Percentiles rank a stretch among this genome's conserved stretches.
phyloP scores from a whole-genome alignment of 805 yeast species.

The Clavispora asparagi region DNA sequence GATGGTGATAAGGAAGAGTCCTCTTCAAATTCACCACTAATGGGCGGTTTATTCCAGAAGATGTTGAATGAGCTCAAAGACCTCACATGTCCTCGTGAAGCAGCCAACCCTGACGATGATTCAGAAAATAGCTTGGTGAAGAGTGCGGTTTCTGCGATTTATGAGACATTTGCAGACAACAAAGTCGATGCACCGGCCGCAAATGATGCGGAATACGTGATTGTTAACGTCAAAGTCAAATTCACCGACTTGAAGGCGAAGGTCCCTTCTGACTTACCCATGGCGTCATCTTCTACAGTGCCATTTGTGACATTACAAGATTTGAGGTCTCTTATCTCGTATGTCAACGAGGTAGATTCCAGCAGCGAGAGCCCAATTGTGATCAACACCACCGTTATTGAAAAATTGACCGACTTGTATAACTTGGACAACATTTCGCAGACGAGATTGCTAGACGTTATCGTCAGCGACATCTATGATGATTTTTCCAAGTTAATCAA shows the following conservation, averaged over 20 bases:
- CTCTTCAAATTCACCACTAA: constrained; percentile 13
- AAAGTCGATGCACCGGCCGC: constrained; percentile 5
- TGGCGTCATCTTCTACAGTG: constrained; percentile 44
- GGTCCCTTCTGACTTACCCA: constrained; percentile 44
- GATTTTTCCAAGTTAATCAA: constrained; percentile 51
- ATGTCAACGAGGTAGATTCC: constrained; percentile 40
- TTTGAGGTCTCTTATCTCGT: constrained; percentile 55
- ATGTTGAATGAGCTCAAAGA: constrained; percentile 23
- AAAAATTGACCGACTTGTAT: constrained; percentile 35
- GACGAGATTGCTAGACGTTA: constrained; percentile 45
- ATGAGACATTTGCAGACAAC: constrained; percentile 31
- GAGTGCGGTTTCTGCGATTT: constrained; percentile 38
- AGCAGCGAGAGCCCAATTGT: constrained; percentile 23
- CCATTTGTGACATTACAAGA: constrained; percentile 57
- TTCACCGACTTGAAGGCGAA: constrained; percentile 59
- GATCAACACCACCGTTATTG: constrained; percentile 37
- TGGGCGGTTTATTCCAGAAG: constrained; percentile 22
- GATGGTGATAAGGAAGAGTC: constrained; percentile 23
- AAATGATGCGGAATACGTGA: constrained; percentile 44
- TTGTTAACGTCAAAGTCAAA: constrained; percentile 61
- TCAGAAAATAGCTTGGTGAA: constrained; percentile 25
- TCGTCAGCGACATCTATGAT: constrained; percentile 53
- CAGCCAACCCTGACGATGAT: constrained; percentile 4
- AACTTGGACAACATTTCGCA: constrained; percentile 32
- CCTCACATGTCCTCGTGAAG: constrained; percentile 9